Conservation (phyloP, 306 rosid species). For the Acacia confusa region DNA sequence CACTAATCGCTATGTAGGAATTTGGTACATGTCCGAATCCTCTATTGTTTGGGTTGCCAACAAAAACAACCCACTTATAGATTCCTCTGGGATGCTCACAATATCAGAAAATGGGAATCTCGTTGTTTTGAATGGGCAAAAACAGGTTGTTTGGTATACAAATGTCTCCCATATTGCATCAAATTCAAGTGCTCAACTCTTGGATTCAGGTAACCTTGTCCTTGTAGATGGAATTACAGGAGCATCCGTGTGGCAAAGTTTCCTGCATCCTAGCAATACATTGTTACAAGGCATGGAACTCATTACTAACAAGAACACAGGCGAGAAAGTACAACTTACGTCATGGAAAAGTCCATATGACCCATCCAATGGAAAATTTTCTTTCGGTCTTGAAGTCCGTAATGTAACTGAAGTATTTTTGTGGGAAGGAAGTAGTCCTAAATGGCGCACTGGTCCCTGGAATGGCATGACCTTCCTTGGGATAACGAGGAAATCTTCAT, state of each 20-base stretch:
- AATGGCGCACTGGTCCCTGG: slow-evolving; percentile 39
- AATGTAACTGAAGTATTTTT: slow-evolving; percentile 14
- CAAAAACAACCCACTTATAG: background rate
- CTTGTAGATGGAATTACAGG: too few relatives aligned
- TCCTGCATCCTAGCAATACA: too few relatives aligned
- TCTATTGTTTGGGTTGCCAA: background rate
- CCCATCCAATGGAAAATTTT: slow-evolving; percentile 31
- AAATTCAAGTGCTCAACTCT: too few relatives aligned
- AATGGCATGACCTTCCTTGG: background rate
- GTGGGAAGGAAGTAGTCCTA: slow-evolving; percentile 33
- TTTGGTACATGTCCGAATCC: slow-evolving; percentile 16
- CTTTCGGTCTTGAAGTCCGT: background rate
- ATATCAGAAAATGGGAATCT: background rate
- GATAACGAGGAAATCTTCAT: too few relatives aligned
- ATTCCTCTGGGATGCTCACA: background rate
- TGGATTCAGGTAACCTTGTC: too few relatives aligned
- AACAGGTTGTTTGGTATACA: too few relatives aligned
- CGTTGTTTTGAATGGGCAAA: too few relatives aligned
- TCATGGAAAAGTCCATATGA: slow-evolving; percentile 37
- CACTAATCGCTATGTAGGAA: slow-evolving; percentile 21
- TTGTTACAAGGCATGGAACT: too few relatives aligned
- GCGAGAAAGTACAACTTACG: too few relatives aligned
- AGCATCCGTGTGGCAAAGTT: too few relatives aligned
- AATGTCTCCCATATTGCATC: too few relatives aligned
- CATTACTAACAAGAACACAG: too few relatives aligned